Base-by-base conservation (phyloP, 139 green algal species). In the Chlamydomonas eustigma region DNA sequence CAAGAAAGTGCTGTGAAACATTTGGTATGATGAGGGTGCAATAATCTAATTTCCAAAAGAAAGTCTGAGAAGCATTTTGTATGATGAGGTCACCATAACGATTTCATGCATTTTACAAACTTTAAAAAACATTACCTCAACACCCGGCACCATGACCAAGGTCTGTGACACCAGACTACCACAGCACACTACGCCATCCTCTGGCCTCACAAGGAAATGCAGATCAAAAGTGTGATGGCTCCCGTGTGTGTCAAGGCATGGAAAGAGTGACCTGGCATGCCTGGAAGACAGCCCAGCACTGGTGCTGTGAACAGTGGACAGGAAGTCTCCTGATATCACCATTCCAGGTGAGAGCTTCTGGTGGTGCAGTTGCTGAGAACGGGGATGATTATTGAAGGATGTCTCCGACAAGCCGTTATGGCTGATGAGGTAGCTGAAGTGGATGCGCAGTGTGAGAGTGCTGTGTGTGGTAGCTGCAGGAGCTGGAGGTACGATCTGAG, bases 151-250 rank as follows among this genome's bases (percentile, higher is more conserved):
- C 69, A 81, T 64, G 37, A 81, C 37, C 52, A 81, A 39, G 36
- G 67, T 37, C 51, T 81, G 76, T 2, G 28, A 2, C 69, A 78
- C 71, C 64, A 85, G 71, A 37, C 32, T 51, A 1, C 80, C 80
- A 6, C 38, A 75, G 71, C 71, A 77, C 38, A 85, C 80, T 28
- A 71, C 80, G 37, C 58, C 37, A 65, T 85, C 37, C 0, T 71
- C 28, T 1, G 75, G 75, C 30, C 50, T 50, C 37, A 77, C 71
- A 31, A 52, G 64, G 32, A 85, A 50, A 8, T 73, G 58, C 58
- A 79, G 5, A 12, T 65, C 64, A 30, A 50, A 74, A 0, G 64
- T 51, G 22, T 44, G 24, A 5, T 73, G 58, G 2, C 39, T 35
- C 2, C 74, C 74, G 2, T 5, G 52, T 22, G 30, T 39, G 65